These are phyloP conservation scores for Wolfiporia cocos DNA, from an alignment of 1,284 basidiomycete species.

Conservation along the genomic window DNA sequence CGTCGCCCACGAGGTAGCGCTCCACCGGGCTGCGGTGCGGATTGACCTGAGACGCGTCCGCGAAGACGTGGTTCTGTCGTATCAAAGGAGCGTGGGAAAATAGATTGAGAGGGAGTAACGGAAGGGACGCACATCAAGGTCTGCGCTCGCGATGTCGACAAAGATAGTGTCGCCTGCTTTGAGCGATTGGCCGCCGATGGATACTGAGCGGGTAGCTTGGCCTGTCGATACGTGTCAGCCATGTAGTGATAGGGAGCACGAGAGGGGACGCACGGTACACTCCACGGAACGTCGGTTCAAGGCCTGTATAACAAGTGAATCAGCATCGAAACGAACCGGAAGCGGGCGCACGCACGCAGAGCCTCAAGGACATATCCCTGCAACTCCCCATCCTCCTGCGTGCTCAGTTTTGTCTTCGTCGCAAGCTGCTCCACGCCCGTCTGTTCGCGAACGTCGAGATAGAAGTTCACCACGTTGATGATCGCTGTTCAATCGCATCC, in stretches of 20 bases:
- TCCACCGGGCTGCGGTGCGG: conserved; percentile 37
- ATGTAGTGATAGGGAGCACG: not conserved
- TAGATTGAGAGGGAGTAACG: too few relatives aligned
- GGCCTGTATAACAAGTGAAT: conserved; percentile 26
- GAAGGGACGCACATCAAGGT: conserved; percentile 43
- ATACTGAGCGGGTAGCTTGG: conserved; percentile 37
- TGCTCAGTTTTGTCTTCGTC: conserved; percentile 30
- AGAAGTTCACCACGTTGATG: conserved; percentile 50
- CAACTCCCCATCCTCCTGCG: conserved; percentile 31
- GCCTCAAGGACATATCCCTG: conserved; percentile 60
- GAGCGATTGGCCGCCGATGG: conserved; percentile 35
- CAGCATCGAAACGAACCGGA: not conserved
- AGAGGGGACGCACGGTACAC: conserved; percentile 39
- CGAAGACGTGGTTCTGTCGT: conserved; percentile 25
- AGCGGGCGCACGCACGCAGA: conserved; percentile 41
- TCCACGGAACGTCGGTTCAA: conserved; percentile 43
- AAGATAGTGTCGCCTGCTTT: conserved; percentile 48
- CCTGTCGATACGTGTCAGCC: conserved; percentile 26
- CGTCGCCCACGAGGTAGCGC: conserved; percentile 48
- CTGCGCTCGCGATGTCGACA: conserved; percentile 51
- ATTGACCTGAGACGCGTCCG: conserved; percentile 42
- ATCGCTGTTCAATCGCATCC: conserved; percentile 28
- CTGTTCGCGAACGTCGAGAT: conserved; percentile 42
- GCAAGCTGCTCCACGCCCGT: conserved; percentile 28
- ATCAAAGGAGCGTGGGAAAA: too few relatives aligned